Percentiles rank a stretch among this genome's conserved stretches.
phyloP scores from a whole-genome alignment of 805 yeast species.

The Maudiozyma serrabonitensis region DNA sequence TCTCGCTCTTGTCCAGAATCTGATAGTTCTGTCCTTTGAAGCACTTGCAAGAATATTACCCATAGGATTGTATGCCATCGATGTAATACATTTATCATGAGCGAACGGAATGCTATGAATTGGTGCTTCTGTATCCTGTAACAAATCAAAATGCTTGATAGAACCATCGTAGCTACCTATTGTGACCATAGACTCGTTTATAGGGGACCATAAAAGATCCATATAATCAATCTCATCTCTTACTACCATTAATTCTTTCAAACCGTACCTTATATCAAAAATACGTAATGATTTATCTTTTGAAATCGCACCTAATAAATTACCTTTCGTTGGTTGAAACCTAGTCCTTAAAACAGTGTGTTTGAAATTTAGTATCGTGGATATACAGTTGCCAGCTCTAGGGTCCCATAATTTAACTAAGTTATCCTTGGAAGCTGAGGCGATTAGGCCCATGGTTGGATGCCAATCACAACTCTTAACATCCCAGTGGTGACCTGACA shows the following conservation, averaged over 20 bases:
- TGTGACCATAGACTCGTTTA: slow-evolving; percentile 67
- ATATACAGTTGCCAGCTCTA: slow-evolving; percentile 57
- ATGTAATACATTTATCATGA: slow-evolving; percentile 86
- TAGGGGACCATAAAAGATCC: slow-evolving; percentile 87
- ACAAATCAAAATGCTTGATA: slow-evolving; percentile 54
- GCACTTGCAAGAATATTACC: slow-evolving; percentile 91
- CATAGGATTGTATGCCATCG: slow-evolving; percentile 84
- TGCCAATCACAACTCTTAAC: slow-evolving; percentile 98
- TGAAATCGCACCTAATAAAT: slow-evolving; percentile 75
- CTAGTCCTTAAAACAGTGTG: slow-evolving; percentile 82
- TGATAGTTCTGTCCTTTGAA: slow-evolving; percentile 82
- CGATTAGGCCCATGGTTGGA: slow-evolving; percentile 73
- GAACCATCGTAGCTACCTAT: slow-evolving; percentile 89
- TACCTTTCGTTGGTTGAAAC: slow-evolving; percentile 73
- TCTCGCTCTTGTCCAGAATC: slow-evolving; percentile 91
- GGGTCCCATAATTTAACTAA: slow-evolving; percentile 95
- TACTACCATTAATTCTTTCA: slow-evolving; percentile 65
- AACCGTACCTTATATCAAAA: slow-evolving; percentile 69
- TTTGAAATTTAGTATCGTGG: slow-evolving; percentile 84
- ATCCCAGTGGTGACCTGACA: slow-evolving; percentile 97
- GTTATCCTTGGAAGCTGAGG: slow-evolving; percentile 92
- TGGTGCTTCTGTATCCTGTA: slow-evolving; percentile 33
- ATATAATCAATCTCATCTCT: slow-evolving; percentile 81
- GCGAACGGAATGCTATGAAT: slow-evolving; percentile 74
- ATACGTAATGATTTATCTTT: slow-evolving; percentile 82